Percentiles rank a stretch among this genome's conserved stretches.
Evolutionary conservation across 192 early-diverging fungal genomes (phyloP).

Genomic region (Coemansia sp.): DNA sequence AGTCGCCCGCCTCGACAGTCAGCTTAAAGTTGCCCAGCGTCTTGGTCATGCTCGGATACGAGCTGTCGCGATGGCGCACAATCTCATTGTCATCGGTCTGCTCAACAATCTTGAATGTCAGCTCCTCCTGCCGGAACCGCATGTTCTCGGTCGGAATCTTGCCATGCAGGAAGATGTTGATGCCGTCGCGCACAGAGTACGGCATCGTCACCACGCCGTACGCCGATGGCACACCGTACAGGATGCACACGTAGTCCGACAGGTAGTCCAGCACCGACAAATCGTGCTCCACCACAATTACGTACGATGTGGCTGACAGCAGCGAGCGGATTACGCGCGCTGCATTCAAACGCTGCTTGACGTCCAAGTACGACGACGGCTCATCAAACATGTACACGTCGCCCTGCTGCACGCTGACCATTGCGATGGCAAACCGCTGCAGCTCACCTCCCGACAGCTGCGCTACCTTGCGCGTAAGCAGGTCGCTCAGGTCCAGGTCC

Average conservation of each 20-base stretch:
- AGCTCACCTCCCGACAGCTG: slow-evolving; percentile 95
- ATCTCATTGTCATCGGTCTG: slow-evolving; percentile 68
- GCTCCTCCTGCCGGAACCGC: slow-evolving; percentile 94
- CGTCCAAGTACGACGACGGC: slow-evolving; percentile 96
- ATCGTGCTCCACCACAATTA: slow-evolving; percentile 99
- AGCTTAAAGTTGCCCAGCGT: slow-evolving; percentile 82
- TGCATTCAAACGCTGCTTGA: slow-evolving; percentile 98
- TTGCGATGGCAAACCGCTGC: slow-evolving; percentile 95
- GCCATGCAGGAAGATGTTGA: slow-evolving; percentile 98
- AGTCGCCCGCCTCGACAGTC: slow-evolving; percentile 73
- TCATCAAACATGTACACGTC: slow-evolving; percentile 99
- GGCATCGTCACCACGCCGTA: slow-evolving; percentile 98
- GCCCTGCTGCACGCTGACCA: slow-evolving; percentile 76
- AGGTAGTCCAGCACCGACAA: slow-evolving; percentile 96
- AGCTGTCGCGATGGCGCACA: slow-evolving; percentile 71
- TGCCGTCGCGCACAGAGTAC: slow-evolving; percentile 95
- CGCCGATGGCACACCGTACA: slow-evolving; percentile 95
- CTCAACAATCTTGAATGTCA: slow-evolving; percentile 92
- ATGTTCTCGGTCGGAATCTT: slow-evolving; percentile 97
- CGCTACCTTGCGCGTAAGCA: slow-evolving; percentile 78
- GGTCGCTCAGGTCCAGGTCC: slow-evolving; percentile 71
- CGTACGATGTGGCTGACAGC: slow-evolving; percentile 71
- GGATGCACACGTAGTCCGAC: slow-evolving; percentile 96
- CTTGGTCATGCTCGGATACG: slow-evolving; percentile 90
- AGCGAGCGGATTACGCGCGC: slow-evolving; percentile 87